These are phyloP conservation scores for Solanum aculeatissimum DNA, from an alignment of 305 asterid genomes.

Conservation along the genomic window DNA sequence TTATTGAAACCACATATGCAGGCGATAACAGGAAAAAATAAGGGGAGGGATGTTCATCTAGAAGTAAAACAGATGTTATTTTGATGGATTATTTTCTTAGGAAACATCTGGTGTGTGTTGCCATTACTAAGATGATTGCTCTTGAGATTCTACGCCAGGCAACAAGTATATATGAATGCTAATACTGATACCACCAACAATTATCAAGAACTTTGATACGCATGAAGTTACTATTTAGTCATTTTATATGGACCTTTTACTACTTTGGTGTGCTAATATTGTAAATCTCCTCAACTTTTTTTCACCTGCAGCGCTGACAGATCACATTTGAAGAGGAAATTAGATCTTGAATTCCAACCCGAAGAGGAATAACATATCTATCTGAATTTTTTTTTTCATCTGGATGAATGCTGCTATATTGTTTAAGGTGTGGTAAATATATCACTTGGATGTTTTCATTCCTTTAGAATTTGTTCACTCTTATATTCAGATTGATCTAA, in stretches of 20 bases:
- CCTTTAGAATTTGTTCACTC: background rate
- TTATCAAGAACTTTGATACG: background rate
- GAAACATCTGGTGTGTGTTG: background rate
- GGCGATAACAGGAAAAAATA: background rate
- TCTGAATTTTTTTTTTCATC: background rate
- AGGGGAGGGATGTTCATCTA: background rate
- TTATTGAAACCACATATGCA: background rate
- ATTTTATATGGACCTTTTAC: background rate
- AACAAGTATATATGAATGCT: background rate
- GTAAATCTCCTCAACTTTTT: background rate
- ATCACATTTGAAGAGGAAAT: conserved; percentile 85
- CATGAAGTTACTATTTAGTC: background rate
- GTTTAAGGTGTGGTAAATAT: background rate
- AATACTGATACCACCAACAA: background rate
- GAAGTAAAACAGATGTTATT: background rate
- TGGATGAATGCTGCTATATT: background rate
- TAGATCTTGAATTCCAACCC: conserved; percentile 79
- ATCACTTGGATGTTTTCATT: background rate
- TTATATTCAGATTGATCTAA: background rate
- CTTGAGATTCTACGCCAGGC: background rate
- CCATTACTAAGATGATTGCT: background rate
- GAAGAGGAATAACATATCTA: conserved; percentile 38
- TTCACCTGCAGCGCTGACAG: conserved; percentile 67
- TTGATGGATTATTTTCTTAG: background rate
- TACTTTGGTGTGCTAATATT: background rate